Evolutionary conservation across 139 green algal species (phyloP), one percentile per base, ranked within the genome.

Genomic region (Coelastrella sp.): DNA sequence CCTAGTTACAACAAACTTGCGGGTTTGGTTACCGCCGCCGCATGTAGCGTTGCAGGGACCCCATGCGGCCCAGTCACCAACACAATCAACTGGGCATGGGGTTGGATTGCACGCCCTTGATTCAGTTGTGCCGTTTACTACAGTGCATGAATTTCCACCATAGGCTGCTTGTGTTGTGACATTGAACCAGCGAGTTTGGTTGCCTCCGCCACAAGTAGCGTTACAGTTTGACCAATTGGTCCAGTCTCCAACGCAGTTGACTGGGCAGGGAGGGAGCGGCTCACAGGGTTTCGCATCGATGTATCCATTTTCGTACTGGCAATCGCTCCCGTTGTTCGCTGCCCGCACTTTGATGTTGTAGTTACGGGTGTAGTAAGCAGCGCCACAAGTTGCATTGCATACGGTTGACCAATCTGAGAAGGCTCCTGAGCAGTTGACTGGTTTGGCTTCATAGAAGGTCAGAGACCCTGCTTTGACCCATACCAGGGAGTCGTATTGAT

Each of bases 381-480:
- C 68, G 0, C 68, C 68, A 76, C 68, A 76, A 22, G 16, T 22
- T 3, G n/a, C 14, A n/a, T 22, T 76, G 68, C 68, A 76, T n/a
- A n/a, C n/a, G 17, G 68, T 6, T 76, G 68, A 76, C 68, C 68
- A 76, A 32, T 13, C 14, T n/a, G 68, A 32, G 13, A 7, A 76
- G 22, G n/a, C 22, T n/a, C 68, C 68, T 3, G 17, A 7, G 17
- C 68, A 76, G 17, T 76, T 22, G 14, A 76, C 68, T 7, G 22
- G 6, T 32, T 13, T 13, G 1, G 68, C 14, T 6, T 2, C n/a
- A 13, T 57, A 17, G 74, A 80, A 58, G 6, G 7, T 80, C 7
- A 80, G 7, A 7, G 74, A 80, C 0, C 74, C 74, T 59, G 74
- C 74, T 58, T 80, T 80, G n/a, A 80, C 74, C 68, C 68, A 76